Evolutionary conservation across 2,329 filamentous ascomycete genomes (phyloP), one percentile per base, ranked within the genome.

Genomic region (Hypoxylon sp.): DNA sequence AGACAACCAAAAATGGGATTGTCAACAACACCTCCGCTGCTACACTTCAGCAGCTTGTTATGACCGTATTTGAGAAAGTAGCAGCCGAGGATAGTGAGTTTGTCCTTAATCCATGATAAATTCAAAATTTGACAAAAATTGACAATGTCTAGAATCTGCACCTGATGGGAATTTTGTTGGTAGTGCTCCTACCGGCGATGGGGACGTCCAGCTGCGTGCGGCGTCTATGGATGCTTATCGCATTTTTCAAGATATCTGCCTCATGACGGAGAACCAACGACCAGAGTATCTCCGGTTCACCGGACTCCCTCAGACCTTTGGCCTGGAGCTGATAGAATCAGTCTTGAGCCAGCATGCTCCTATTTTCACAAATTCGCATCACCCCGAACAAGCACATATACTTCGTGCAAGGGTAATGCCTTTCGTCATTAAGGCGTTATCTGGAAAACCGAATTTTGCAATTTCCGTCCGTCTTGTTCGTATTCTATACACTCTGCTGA

Each of bases 1-100:
- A 98, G 80, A 91, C 90, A 63, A 96, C 92, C 80, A 98, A 98
- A 81, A 97, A 94, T 82, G 90, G 91, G 26, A 94, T 97, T 56
- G 94, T 99, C 73, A 97, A 95, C 77, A 97, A 97, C 74, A 98
- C 97, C 0, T 96, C 96, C 9, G 94, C 95, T 26, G 96, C 96
- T n/a, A 98, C 96, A 1, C 83, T 99, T 59, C 95, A 98, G 80
- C 96, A 98, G 79, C 87, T 99, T 13, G 91, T 98, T 6, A 93
- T 96, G 33, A 92, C 93, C 0, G 92, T 97, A 0, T 98, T 98
- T 80, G 96, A 98, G 78, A 96, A 97, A 78, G 94, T 98, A 1
- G 88, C 90, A 0, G 83, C 84, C 5, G 94, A 98, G 83, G 94
- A 98, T 78, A 90, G 90, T 91, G 81, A 78, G 88, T 85, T 11